phyloP scores from a whole-genome alignment of 2,329 filamentous ascomycete genomes.

The Fusarium beomiforme region DNA sequence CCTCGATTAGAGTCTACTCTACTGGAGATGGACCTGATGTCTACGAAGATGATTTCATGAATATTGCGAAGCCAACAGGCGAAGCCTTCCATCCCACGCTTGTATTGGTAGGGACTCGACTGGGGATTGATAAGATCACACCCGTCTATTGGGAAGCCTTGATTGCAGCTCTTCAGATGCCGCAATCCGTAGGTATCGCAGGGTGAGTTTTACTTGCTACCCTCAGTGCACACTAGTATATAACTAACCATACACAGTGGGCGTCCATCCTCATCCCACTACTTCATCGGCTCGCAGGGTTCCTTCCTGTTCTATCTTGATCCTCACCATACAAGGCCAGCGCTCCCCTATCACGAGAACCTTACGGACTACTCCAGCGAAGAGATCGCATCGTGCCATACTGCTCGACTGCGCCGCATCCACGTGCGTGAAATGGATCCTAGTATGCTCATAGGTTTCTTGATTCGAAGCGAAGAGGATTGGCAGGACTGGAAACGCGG shows the following conservation, averaged over 20 bases:
- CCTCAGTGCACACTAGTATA: background rate
- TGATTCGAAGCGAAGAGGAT: constrained; percentile 84
- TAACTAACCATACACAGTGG: constrained; percentile 65
- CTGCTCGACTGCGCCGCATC: constrained; percentile 81
- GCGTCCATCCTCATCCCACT: constrained; percentile 85
- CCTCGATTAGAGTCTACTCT: constrained; percentile 81
- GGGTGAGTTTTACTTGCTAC: constrained; percentile 67
- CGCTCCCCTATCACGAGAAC: constrained; percentile 71
- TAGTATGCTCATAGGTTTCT: constrained; percentile 95
- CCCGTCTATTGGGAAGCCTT: constrained; percentile 96
- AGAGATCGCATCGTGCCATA: constrained; percentile 88
- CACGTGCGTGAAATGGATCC: constrained; percentile 95
- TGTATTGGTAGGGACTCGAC: constrained; percentile 85
- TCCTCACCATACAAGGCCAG: constrained; percentile 84
- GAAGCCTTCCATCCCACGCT: constrained; percentile 82
- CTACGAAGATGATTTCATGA: constrained; percentile 88
- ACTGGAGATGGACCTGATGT: constrained; percentile 92
- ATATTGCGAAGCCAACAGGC: constrained; percentile 75
- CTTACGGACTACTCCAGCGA: constrained; percentile 70
- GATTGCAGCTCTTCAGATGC: constrained; percentile 83
- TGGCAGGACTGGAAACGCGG: constrained; percentile 84
- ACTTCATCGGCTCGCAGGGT: constrained; percentile 71
- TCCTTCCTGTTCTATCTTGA: constrained; percentile 93
- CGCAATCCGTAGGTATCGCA: constrained; percentile 94
- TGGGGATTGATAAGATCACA: constrained; percentile 95